Conservation (phyloP, 805 yeast genomes). For the Vanderwaltozyma verrucispora region DNA sequence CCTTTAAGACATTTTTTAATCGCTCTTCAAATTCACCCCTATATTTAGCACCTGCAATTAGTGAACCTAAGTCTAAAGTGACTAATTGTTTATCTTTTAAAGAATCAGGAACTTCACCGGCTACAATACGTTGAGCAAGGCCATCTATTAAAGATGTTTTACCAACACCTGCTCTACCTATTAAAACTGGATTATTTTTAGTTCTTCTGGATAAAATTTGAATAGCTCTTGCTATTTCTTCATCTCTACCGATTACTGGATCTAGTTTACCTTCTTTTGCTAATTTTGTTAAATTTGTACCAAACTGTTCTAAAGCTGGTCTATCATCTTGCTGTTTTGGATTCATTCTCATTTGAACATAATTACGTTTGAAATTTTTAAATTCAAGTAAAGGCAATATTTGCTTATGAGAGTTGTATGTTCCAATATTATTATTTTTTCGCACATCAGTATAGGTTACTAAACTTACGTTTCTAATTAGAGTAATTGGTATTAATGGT, state of each 20-base stretch:
- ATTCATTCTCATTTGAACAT: slow-evolving; percentile 30
- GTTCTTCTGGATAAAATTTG: slow-evolving; percentile 89
- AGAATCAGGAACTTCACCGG: slow-evolving; percentile 90
- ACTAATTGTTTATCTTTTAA: slow-evolving; percentile 79
- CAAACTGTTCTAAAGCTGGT: slow-evolving; percentile 67
- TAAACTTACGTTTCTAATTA: too few species aligned
- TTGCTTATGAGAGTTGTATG: too few species aligned
- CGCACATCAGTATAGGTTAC: too few species aligned
- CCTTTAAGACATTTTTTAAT: slow-evolving; percentile 67
- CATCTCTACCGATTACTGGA: slow-evolving; percentile 96
- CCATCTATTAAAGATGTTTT: slow-evolving; percentile 97
- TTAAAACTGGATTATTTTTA: slow-evolving; percentile 88
- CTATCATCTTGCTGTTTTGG: slow-evolving; percentile 39
- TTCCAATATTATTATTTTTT: too few species aligned
- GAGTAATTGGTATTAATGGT: too few species aligned
- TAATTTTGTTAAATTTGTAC: slow-evolving; percentile 73
- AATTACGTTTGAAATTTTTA: not conserved
- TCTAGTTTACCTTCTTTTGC: slow-evolving; percentile 88
- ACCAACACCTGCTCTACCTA: slow-evolving; percentile 98
- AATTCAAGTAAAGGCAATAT: too few species aligned
- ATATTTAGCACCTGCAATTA: slow-evolving; percentile 91
- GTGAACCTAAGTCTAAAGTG: slow-evolving; percentile 76
- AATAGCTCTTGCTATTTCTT: slow-evolving; percentile 85
- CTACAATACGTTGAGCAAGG: slow-evolving; percentile 82
- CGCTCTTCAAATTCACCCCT: slow-evolving; percentile 96